A percentile compares a stretch with the other conserved stretches of the same genome.
These are phyloP conservation scores for Trichoderma reesei DNA, from an alignment of 495 filamentous ascomycete genomes.

Conservation along the genomic window DNA sequence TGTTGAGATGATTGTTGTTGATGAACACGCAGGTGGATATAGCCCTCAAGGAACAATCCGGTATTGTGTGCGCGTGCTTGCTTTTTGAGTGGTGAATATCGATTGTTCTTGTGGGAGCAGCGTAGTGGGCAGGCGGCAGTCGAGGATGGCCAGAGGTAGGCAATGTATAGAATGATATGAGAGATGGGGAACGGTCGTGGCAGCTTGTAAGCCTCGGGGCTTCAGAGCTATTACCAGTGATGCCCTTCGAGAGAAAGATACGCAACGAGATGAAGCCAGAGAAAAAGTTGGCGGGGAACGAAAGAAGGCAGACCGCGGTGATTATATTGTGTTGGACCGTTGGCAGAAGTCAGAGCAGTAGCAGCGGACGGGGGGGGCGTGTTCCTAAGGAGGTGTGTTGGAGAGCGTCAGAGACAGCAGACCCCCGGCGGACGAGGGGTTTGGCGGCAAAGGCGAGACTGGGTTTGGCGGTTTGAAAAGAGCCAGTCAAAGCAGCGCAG, in stretches of 20 bases:
- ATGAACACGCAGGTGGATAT: background rate
- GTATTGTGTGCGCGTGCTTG: background rate
- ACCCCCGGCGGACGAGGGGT: conserved; percentile 4
- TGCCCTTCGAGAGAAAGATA: background rate
- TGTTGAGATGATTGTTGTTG: background rate
- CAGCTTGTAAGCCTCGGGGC: conserved; percentile 5
- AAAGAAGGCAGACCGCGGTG: conserved; percentile 3
- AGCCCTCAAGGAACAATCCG: background rate
- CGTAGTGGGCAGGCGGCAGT: background rate
- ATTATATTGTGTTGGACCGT: conserved; percentile 5
- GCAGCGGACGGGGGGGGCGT: background rate
- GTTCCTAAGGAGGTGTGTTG: conserved; percentile 2
- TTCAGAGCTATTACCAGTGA: background rate
- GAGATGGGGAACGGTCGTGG: background rate
- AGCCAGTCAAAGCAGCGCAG: background rate
- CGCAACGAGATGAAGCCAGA: conserved; percentile 8
- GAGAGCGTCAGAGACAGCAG: conserved; percentile 7
- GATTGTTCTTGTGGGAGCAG: background rate
- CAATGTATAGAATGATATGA: background rate
- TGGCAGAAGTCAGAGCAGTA: background rate
- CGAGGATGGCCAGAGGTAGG: background rate
- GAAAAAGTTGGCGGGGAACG: conserved; percentile 6
- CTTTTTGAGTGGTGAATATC: background rate
- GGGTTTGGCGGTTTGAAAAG: conserved; percentile 5
- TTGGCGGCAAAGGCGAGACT: conserved; percentile 8